Evolutionary conservation across 768 basidiomycete species (phyloP).

Genomic region (Kwoniella shandongensis): DNA sequence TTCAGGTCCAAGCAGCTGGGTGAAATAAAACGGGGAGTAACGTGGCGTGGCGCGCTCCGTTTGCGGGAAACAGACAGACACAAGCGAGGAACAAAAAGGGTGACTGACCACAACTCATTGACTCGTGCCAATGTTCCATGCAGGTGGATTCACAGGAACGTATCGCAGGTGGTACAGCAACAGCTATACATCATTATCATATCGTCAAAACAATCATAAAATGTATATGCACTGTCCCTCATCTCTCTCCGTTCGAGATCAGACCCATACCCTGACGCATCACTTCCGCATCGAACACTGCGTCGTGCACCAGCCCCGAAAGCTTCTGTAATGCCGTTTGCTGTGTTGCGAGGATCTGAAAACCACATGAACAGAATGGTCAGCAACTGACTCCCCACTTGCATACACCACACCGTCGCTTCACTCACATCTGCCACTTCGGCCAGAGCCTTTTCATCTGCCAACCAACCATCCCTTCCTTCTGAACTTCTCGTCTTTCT

Average conservation of each 20-base stretch:
- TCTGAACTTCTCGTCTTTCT: conserved; percentile 15
- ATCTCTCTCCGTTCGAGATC: conserved; percentile 4
- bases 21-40: too few species aligned
- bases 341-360: conserved; percentile 39
- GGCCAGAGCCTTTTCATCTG: conserved; percentile 13
- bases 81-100: too few species aligned
- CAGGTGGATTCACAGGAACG: too few species aligned
- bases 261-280: conserved; percentile 24
- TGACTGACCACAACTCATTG: too few species aligned
- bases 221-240: background rate
- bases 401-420: background rate
- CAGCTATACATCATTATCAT: too few species aligned
- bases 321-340: conserved; percentile 45
- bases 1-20: too few species aligned
- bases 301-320: conserved; percentile 31
- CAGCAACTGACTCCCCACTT: background rate
- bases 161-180: too few species aligned
- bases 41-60: too few species aligned
- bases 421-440: conserved; percentile 19
- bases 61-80: too few species aligned
- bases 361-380: background rate
- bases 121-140: too few species aligned
- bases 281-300: conserved; percentile 38
- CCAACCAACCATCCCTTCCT: background rate
- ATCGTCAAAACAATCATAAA: too few species aligned